Evolutionary conservation across 2,329 filamentous ascomycete genomes (phyloP), one percentile per base, ranked within the genome.

Genomic region (Colletotrichum chrysophilum): DNA sequence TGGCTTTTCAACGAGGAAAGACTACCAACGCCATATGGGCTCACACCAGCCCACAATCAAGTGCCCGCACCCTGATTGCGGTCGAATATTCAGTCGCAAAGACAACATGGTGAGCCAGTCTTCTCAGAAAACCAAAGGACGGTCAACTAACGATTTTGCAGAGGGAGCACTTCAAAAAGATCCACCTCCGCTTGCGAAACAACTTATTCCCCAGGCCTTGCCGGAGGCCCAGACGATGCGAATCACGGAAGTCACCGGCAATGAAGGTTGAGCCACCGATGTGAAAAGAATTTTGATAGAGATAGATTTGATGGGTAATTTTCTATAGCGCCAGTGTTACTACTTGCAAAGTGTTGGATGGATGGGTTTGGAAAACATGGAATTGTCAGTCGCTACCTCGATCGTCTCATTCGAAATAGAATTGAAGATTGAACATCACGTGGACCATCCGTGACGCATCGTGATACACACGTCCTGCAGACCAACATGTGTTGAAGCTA

Each of bases 91-190:
- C 3, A 73, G 71, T 28, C 71, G 71, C 4, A 70, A 70, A 56
- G 71, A 73, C 38, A 73, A 70, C 4, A 73, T 73, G 71, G 71
- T 70, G 2, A 26, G 66, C 28, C 7, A 3, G 0, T 3, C 12
- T 24, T 2, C 43, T 52, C 3, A 52, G 10, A 2, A 4, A 5
- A 7, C 3, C 0, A 2, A 21, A 24, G 1, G n/a, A 52, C n/a
- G 43, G 43, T 4, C 5, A 13, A 13, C 43, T 52, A 52, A 52
- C 43, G 6, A n/a, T 2, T 10, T 6, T 4, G 8, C 4, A 73
- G 71, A 43, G 71, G 30, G 71, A 73, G 6, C 71, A 73, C 13
- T 73, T 73, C 71, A 70, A 62, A 4, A 72, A 73, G n/a, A 70
- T 73, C 8, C 62, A 73, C 21, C 32, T 64, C 8, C 21, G 56